Evolutionary conservation across 1,284 basidiomycete genomes (phyloP).

Genomic region (Irpex rosettiformis): DNA sequence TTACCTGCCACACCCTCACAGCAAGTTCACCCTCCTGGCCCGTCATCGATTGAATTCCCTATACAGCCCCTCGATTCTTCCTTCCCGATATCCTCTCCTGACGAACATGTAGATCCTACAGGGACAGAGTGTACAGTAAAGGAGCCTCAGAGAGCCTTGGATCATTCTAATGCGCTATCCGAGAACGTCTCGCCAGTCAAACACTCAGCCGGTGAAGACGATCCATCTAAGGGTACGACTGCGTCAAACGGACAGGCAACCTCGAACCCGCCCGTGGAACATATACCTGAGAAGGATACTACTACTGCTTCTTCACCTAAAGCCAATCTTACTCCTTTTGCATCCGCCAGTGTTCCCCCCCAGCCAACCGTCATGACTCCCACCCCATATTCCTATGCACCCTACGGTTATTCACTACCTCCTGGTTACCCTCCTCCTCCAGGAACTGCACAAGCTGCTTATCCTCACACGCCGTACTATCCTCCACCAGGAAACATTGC

Average conservation of each 20-base stretch:
- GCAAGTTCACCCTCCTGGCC: constrained; percentile 23
- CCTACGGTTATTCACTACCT: constrained; percentile 27
- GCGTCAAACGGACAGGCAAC: not conserved
- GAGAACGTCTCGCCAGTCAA: no score
- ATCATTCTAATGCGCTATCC: no score
- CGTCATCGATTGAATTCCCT: constrained; percentile 4
- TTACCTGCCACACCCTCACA: constrained; percentile 12
- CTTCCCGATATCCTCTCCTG: constrained; percentile 18
- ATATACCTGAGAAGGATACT: not conserved
- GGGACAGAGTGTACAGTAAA: no score
- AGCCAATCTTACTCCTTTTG: not conserved
- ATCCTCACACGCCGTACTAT: constrained; percentile 63
- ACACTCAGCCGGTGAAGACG: no score
- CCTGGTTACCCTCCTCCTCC: constrained; percentile 29
- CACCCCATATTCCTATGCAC: constrained; percentile 27
- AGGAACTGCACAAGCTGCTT: constrained; percentile 40
- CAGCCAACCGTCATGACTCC: constrained; percentile 11
- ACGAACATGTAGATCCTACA: not conserved
- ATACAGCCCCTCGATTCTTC: constrained; percentile 6
- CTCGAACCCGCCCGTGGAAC: not conserved
- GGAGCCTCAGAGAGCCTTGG: not conserved
- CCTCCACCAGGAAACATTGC: constrained; percentile 18
- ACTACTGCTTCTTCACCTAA: not conserved
- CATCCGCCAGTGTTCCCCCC: constrained; percentile 1
- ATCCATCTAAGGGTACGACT: no score